Base-by-base conservation (phyloP, 371 early-diverging fungal species). In the Phascolomyces articulosus region DNA sequence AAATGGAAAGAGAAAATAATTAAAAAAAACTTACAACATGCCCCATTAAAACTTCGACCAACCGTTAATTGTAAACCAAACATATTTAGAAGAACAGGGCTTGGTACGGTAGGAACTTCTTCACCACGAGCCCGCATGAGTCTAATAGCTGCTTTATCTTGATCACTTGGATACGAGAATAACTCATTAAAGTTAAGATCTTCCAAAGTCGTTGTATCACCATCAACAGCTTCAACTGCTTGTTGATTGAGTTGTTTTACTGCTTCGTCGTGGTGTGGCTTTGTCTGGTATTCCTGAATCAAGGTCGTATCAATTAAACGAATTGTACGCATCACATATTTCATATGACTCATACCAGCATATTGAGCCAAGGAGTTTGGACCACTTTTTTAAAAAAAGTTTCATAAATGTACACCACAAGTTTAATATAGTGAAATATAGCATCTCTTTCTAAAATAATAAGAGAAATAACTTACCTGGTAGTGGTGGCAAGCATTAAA, bases 61-160 rank as follows among this genome's bases (percentile, higher is more conserved):
- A 74, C 62, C n/a, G 72, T 67, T 67, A 90, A 62, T 23, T 91
- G 74, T 62, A 89, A 82, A 1, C 90, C 95, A 72, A 87, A 81
- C 1, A 89, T 47, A 10, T 80, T 71, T 20, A 88, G 62, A 34
- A 93, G 68, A 20, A 78, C 27, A 1, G 24, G 65, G 49, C 1
- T 27, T 64, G 4, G 44, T 44, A 18, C 44, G 8, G 15, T n/a
- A 4, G 69, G 67, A 49, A 21, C 31, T 31, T 34, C 66, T 9
- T 28, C 34, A 28, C 40, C 28, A 2, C 20, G 49, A 4, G 8
- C 21, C 3, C 18, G 23, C 28, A 56, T 29, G 15, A 16, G 3
- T 15, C 24, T 21, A 16, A 34, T 24, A 28, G 38, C 21, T 27
- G 18, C n/a, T n/a, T 4, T 18, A 20, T 62, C 63, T 40, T 62